These are phyloP conservation scores for Aspergillus leporis DNA, from an alignment of 495 filamentous ascomycete genomes.

Conservation along the genomic window DNA sequence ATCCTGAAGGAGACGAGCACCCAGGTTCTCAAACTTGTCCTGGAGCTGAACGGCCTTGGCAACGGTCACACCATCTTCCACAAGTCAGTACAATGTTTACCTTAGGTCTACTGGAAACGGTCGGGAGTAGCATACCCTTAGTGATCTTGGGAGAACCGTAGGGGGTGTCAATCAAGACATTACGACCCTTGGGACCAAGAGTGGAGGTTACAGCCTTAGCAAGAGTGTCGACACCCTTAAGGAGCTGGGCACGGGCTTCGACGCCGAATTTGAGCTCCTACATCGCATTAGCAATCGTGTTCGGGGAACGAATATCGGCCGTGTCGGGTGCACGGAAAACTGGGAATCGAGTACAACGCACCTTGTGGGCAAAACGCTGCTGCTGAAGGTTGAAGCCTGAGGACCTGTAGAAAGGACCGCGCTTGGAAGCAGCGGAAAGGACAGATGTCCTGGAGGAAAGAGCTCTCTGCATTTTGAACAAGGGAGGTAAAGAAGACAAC, in stretches of 20 bases:
- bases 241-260: conserved; percentile 83
- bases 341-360: conserved; percentile 39
- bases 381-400: conserved; percentile 71
- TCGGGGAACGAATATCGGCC: conserved; percentile 17
- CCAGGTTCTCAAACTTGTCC: conserved; percentile 99
- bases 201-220: conserved; percentile 96
- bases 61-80: conserved; percentile 87
- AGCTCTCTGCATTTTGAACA: conserved; percentile 70
- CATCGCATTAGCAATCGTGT: conserved; percentile 26
- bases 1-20: conserved; percentile 93
- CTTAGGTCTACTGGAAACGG: conserved; percentile 3
- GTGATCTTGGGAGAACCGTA: conserved; percentile 99
- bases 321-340: conserved; percentile 20
- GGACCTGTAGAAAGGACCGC: conserved; percentile 46
- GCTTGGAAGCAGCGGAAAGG: conserved; percentile 66
- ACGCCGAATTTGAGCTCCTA: conserved; percentile 99
- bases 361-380: conserved; percentile 93
- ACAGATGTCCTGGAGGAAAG: conserved; percentile 67
- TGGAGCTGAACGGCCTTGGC: conserved; percentile 88
- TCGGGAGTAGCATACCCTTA: conserved; percentile 67
- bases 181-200: conserved; percentile 94
- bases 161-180: conserved; percentile 95
- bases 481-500: conserved; percentile 25
- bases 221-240: conserved; percentile 94
- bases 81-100: conserved; percentile 32